phyloP scores from a whole-genome alignment of 1,284 basidiomycete genomes.

The Microbotryum intermedium region DNA sequence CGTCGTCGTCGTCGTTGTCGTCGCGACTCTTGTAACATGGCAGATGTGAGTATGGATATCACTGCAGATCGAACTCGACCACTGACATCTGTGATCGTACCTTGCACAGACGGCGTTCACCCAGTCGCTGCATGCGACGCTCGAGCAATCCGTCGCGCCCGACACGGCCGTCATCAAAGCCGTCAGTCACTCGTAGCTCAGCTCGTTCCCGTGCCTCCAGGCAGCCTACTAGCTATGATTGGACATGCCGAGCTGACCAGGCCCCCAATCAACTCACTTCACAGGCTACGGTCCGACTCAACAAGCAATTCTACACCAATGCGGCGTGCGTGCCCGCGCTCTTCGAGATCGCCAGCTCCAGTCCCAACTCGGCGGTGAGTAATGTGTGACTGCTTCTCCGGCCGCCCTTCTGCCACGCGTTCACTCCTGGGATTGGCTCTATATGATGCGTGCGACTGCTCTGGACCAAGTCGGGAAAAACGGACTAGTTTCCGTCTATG shows the following conservation, averaged over 20 bases:
- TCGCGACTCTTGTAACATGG: too few species aligned
- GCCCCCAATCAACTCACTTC: constrained; percentile 24
- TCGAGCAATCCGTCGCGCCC: constrained; percentile 72
- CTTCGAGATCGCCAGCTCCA: constrained; percentile 76
- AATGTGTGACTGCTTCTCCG: too few species aligned
- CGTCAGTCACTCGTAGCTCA: constrained; percentile 42
- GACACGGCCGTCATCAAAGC: constrained; percentile 81
- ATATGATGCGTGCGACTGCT: too few species aligned
- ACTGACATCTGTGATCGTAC: too few species aligned
- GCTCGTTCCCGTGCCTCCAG: too few species aligned
- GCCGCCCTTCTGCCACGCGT: too few species aligned
- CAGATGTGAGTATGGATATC: too few species aligned
- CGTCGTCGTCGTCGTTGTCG: too few species aligned
- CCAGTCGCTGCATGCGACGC: constrained; percentile 70
- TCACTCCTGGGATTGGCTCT: too few species aligned
- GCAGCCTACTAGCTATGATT: not conserved
- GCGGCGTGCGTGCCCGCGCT: constrained; percentile 84
- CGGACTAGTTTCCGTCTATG: too few species aligned
- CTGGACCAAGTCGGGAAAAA: too few species aligned
- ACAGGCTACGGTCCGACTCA: constrained; percentile 84
- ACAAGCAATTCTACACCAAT: constrained; percentile 85
- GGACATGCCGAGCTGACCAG: constrained; percentile 23
- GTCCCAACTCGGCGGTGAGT: constrained; percentile 56
- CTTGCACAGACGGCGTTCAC: constrained; percentile 39
- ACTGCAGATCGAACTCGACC: too few species aligned